A percentile compares a stretch with the other conserved stretches of the same genome.
phyloP scores from a whole-genome alignment of 2,329 filamentous ascomycete genomes.

The Cytospora mali region DNA sequence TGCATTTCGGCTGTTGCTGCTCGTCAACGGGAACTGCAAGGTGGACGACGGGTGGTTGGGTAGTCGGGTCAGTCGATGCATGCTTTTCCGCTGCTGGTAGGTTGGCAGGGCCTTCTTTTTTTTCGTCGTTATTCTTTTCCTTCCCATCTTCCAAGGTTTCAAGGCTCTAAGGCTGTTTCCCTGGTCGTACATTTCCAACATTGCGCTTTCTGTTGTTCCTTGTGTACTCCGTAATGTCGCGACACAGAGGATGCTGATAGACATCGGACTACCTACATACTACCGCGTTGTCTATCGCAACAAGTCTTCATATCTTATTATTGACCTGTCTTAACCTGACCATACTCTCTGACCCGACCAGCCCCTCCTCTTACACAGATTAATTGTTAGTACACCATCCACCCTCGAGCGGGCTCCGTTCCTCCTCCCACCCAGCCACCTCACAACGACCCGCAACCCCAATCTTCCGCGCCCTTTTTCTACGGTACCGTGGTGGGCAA shows the following conservation, averaged over 20 bases:
- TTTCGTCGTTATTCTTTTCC: conserved; percentile 3
- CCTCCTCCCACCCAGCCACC: neutral
- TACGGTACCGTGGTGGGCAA: neutral
- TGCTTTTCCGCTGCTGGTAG: conserved; percentile 13
- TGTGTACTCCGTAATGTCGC: conserved; percentile 17
- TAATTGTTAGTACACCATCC: neutral
- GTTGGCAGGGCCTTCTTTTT: neutral
- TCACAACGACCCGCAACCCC: conserved; percentile 1
- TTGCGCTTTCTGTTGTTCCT: conserved; percentile 3
- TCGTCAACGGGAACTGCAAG: neutral
- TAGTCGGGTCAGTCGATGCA: conserved; percentile 22
- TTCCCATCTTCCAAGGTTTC: too few species aligned
- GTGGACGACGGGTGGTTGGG: conserved; percentile 1
- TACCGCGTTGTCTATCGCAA: conserved; percentile 11
- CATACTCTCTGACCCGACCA: neutral
- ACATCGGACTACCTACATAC: too few species aligned
- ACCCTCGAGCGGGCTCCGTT: neutral
- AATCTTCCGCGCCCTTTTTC: neutral
- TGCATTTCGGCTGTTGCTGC: neutral
- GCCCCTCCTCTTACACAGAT: neutral
- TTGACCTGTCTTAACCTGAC: neutral
- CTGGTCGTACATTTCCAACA: neutral
- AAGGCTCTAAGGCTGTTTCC: too few species aligned
- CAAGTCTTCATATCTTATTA: conserved; percentile 1
- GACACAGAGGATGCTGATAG: conserved; percentile 18